Conservation (phyloP, 805 yeast genomes). For the Metschnikowia vanudenii region DNA sequence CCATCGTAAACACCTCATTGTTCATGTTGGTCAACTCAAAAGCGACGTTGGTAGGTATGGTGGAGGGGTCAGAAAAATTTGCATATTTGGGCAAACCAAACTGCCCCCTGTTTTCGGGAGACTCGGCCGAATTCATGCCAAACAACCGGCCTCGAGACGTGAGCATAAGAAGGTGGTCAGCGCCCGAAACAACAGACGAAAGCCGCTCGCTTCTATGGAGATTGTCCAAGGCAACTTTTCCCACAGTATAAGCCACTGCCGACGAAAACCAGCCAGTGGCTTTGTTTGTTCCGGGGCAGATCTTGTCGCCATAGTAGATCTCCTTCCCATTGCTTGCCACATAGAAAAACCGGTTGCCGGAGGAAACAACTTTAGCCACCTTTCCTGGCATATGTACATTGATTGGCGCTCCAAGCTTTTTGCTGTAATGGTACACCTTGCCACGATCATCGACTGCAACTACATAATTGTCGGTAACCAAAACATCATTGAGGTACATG, state of each 20-base stretch:
- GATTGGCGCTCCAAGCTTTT: slow-evolving; percentile 20
- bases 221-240: slow-evolving; percentile 3
- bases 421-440: slow-evolving; percentile 71
- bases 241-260: slow-evolving; percentile 1
- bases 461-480: slow-evolving; percentile 44
- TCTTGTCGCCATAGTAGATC: slow-evolving; percentile 31
- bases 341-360: slow-evolving; percentile 51
- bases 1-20: slow-evolving; percentile 33
- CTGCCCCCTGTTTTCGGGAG: slow-evolving; percentile 61
- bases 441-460: slow-evolving; percentile 71
- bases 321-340: slow-evolving; percentile 45
- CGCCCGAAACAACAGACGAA: slow-evolving; percentile 56
- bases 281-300: slow-evolving; percentile 10
- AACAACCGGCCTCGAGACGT: slow-evolving; percentile 60
- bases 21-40: slow-evolving; percentile 58
- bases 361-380: slow-evolving; percentile 35
- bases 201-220: slow-evolving; percentile 36
- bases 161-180: slow-evolving; percentile 63
- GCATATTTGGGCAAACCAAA: slow-evolving; percentile 76
- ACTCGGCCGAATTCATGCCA: slow-evolving; percentile 50
- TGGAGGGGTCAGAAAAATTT: slow-evolving; percentile 58
- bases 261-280: slow-evolving; percentile 10
- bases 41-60: slow-evolving; percentile 29
- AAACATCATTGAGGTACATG: slow-evolving; percentile 54
- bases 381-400: slow-evolving; percentile 29